phyloP scores from a whole-genome alignment of 208 protist genomes.

The Leishmania braziliensis region DNA sequence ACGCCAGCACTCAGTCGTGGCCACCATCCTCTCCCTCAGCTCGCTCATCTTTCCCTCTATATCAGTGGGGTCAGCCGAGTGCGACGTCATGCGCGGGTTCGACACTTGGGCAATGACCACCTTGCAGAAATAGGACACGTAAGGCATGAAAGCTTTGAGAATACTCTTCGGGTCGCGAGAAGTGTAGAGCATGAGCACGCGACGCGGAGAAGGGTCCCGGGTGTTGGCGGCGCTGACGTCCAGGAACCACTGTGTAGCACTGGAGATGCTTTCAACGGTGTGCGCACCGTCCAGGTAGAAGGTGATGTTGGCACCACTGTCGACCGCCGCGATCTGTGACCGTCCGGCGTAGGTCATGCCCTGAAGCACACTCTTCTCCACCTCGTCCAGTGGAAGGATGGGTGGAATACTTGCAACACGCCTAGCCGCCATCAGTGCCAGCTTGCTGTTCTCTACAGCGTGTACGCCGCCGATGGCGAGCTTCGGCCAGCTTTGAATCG shows the following conservation, averaged over 20 bases:
- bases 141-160: slow-evolving; percentile 80
- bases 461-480: slow-evolving; percentile 80
- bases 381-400: slow-evolving; percentile 58
- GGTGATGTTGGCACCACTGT: slow-evolving; percentile 44
- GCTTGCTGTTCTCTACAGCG: slow-evolving; percentile 83
- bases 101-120: slow-evolving; percentile 60
- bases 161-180: slow-evolving; percentile 66
- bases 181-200: slow-evolving; percentile 82
- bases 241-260: slow-evolving; percentile 81
- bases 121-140: slow-evolving; percentile 62
- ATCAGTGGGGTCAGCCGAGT: slow-evolving; percentile 35
- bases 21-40: slow-evolving; percentile 39
- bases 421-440: slow-evolving; percentile 75
- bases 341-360: slow-evolving; percentile 74
- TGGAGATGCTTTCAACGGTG: slow-evolving; percentile 77
- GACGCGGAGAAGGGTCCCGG: slow-evolving; percentile 42
- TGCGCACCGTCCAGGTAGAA: slow-evolving; percentile 91
- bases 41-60: slow-evolving; percentile 32
- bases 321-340: slow-evolving; percentile 68
- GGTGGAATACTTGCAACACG: slow-evolving; percentile 60
- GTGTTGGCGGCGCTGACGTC: slow-evolving; percentile 52
- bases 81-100: slow-evolving; percentile 45
- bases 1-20: slow-evolving; percentile 60
- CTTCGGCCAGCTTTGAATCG: slow-evolving; percentile 66
- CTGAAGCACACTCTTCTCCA: slow-evolving; percentile 61